A percentile compares a stretch with the other conserved stretches of the same genome.
phyloP scores from a whole-genome alignment of 1,284 basidiomycete genomes.

The Cryptococcus sp. region DNA sequence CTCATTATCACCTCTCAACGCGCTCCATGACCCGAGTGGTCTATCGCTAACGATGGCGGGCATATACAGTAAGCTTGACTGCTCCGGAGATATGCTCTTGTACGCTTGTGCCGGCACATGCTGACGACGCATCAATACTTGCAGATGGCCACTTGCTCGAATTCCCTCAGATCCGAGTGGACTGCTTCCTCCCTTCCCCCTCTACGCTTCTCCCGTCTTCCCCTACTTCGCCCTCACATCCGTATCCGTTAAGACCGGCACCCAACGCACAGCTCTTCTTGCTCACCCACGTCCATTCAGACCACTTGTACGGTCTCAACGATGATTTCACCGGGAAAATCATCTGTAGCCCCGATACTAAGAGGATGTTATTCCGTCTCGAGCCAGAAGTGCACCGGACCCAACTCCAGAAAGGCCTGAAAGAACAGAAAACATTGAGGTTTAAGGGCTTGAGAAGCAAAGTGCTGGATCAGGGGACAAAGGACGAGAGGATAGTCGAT shows the following conservation, averaged over 20 bases:
- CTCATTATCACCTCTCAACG: no score
- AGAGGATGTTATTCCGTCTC: conserved; percentile 74
- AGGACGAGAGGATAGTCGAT: conserved; percentile 45
- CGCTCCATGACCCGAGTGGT: no score
- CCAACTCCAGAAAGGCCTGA: conserved; percentile 59
- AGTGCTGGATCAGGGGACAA: conserved; percentile 22
- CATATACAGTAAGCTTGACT: conserved; percentile 30
- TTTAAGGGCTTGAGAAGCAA: conserved; percentile 67
- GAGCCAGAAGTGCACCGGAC: conserved; percentile 67
- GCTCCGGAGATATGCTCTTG: no score
- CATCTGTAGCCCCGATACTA: conserved; percentile 75
- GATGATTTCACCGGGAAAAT: conserved; percentile 55
- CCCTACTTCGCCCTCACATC: conserved; percentile 15
- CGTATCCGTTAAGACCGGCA: conserved; percentile 32
- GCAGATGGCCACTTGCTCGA: conserved; percentile 51
- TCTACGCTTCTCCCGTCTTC: conserved; percentile 18
- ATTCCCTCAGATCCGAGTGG: conserved; percentile 72
- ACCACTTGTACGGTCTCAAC: conserved; percentile 59
- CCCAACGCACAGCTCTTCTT: conserved; percentile 66
- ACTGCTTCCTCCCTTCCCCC: conserved; percentile 62
- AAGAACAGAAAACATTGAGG: conserved; percentile 62
- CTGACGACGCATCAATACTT: neutral
- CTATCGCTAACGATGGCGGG: conserved; percentile 31
- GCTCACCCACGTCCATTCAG: conserved; percentile 79
- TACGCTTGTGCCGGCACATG: no score